Base-by-base conservation (phyloP, 164 flowering plant genomes). In the Platanus orientalis region DNA sequence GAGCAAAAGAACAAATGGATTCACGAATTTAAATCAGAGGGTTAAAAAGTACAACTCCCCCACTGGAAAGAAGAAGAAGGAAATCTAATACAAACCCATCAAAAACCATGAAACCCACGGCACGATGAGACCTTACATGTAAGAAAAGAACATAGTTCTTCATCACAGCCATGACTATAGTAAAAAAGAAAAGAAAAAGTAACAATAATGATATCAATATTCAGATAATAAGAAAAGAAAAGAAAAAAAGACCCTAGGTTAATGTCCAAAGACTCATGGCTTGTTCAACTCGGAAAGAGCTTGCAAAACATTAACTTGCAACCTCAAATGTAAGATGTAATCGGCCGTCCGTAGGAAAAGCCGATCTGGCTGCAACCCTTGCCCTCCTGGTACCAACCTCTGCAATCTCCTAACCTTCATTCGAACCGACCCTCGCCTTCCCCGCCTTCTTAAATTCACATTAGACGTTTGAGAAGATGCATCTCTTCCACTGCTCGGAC, bases 311-410 rank as follows among this genome's bases (percentile, higher is more conserved):
- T 76, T 57, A 36, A 89, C 61, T 72, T 83, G 85, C 50, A 79
- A 58, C 84, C 72, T 80, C 63, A 89, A 69, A 50, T 73, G 83
- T 83, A 86, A 62, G 25, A 89, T 89, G 62, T 89, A 84, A 57
- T 84, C 71, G 0, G 96, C 96, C 0, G 90, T 86, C 20, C 53
- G 66, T 10, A 77, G 64, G 45, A 84, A 80, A 9, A 89, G 87
- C 25, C 56, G 61, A 52, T 83, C 92, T 7, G 88, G 77, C n/a
- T 69, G 63, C 66, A 89, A 32, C 25, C 76, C 81, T 61, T 47
- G 23, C 13, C 90, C 90, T 26, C 92, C 96, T 6, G 92, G 92
- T 6, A 89, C 71, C 12, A 89, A 70, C 71, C 40, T 76, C 67
- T 75, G 82, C 64, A 86, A 67, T 77, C 75, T 81, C 77, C 59